phyloP scores from a whole-genome alignment of 192 early-diverging fungal genomes.

The Coemansia erecta region DNA sequence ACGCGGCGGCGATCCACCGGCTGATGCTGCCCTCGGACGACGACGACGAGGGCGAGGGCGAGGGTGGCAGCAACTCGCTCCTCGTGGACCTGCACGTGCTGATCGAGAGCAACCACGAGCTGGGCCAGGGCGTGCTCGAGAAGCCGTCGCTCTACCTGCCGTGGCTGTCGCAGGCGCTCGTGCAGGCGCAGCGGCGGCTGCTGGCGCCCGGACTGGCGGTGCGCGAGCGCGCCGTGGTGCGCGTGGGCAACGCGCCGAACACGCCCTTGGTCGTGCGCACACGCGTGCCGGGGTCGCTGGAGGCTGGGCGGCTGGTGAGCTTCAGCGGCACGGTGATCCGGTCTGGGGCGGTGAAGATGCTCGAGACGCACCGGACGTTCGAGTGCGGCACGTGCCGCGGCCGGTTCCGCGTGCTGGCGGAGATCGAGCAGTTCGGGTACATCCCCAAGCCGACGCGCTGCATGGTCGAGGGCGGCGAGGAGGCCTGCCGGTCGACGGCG shows the following conservation, averaged over 20 bases:
- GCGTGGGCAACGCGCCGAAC: conserved; percentile 20
- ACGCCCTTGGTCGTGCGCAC: conserved; percentile 38
- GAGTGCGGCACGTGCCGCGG: conserved; percentile 60
- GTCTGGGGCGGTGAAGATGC: conserved; percentile 66
- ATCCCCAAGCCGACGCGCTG: conserved; percentile 59
- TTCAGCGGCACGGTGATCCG: conserved; percentile 68
- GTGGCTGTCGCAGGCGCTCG: conserved; percentile 15
- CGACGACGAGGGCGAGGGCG: not conserved
- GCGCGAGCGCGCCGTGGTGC: conserved; percentile 4
- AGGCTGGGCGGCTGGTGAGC: conserved; percentile 59
- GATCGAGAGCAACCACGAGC: conserved; percentile 25
- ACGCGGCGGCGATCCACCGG: not conserved
- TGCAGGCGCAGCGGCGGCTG: conserved; percentile 9
- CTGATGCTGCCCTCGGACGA: conserved; percentile 1
- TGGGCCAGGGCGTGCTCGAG: conserved; percentile 21
- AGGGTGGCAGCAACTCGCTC: not conserved
- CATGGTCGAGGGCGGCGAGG: conserved; percentile 26
- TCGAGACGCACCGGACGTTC: conserved; percentile 59
- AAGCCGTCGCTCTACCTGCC: conserved; percentile 10
- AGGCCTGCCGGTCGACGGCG: conserved; percentile 53
- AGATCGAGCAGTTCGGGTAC: conserved; percentile 65
- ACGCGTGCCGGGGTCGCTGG: conserved; percentile 58
- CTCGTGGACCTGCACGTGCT: conserved; percentile 26
- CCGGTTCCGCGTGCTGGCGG: conserved; percentile 56
- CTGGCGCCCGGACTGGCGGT: not conserved